Evolutionary conservation across 495 filamentous ascomycete genomes (phyloP), one percentile per base, ranked within the genome.

Genomic region (Neurospora sp.): DNA sequence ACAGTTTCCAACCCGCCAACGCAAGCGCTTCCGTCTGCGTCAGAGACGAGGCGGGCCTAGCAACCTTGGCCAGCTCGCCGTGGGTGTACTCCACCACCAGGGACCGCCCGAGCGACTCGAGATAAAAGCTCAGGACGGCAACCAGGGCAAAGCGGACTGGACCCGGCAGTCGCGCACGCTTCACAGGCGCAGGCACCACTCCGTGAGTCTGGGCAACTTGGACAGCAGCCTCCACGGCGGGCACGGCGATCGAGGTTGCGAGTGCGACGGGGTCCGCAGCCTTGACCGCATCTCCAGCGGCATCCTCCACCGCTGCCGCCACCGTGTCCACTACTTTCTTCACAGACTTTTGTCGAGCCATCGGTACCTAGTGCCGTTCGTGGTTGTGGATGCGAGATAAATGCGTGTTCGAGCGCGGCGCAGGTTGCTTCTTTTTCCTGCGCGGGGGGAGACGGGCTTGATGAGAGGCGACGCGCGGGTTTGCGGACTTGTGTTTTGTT

Each of bases 1-100:
- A 88, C 86, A 83, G 81, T 82, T 86, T 90, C 91, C 91, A 94
- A 8, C 75, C 87, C 12, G 91, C 81, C 71, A 92, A 77, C 6
- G 86, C 84, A 8, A 74, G 84, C n/a, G 91, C 83, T 79, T 92
- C 88, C 77, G 83, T 82, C 86, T 86, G 87, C 77, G 83, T 82
- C 86, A 85, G 86, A 72, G 87, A 85, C 70, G 88, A 87, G 68
- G 89, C 73, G 40, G 84, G 86, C 73, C 89, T 87, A 77, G 87
- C 88, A 71, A 94, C 88, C 41, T 78, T 77, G 1, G 86, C 86
- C 35, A 96, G 81, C 74, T 94, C 89, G 20, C 84, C 85, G 12
- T 80, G 71, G 6, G 82, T 83, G 69, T 85, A 82, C 3, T 82
- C 77, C 35, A 87, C 82, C 3, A 86, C 81, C 18, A 90, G 70